A percentile compares a stretch with the other conserved stretches of the same genome.
phyloP scores from a whole-genome alignment of 2,329 filamentous ascomycete genomes.

The Chrysosporium keratinophilum region DNA sequence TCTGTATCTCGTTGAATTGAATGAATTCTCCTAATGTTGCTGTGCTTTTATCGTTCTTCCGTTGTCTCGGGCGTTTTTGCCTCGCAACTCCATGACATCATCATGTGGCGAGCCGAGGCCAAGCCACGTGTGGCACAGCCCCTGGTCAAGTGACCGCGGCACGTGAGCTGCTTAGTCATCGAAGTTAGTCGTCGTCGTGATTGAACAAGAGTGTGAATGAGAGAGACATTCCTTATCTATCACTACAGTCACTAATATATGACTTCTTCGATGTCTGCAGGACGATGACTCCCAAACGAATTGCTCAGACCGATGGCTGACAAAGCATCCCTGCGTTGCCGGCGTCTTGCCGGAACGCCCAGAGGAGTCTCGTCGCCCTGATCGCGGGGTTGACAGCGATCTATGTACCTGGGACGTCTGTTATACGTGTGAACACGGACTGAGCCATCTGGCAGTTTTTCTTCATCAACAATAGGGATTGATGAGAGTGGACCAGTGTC shows the following conservation, averaged over 20 bases:
- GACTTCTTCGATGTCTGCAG: background rate
- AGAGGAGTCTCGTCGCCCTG: too few relatives aligned
- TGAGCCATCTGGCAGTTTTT: too few relatives aligned
- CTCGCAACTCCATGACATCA: background rate
- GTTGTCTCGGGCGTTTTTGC: background rate
- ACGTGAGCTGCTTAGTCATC: background rate
- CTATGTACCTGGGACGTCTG: too few relatives aligned
- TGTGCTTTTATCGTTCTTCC: background rate
- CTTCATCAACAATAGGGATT: too few relatives aligned
- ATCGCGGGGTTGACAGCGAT: background rate
- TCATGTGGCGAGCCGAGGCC: background rate
- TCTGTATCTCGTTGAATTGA: too few relatives aligned
- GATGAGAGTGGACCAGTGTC: too few relatives aligned
- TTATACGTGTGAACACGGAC: too few relatives aligned
- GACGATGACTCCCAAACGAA: background rate
- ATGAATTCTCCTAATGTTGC: too few relatives aligned
- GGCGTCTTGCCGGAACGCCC: background rate
- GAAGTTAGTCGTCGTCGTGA: background rate
- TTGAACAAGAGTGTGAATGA: too few relatives aligned
- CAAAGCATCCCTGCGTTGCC: background rate
- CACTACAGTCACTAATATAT: too few relatives aligned
- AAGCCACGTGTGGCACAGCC: background rate
- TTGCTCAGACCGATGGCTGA: background rate
- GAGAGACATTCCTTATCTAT: too few relatives aligned
- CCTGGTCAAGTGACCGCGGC: background rate